A percentile compares a stretch with the other conserved stretches of the same genome.
Conservation (phyloP, 768 basidiomycete species). For the Russula griseocarnosa region DNA sequence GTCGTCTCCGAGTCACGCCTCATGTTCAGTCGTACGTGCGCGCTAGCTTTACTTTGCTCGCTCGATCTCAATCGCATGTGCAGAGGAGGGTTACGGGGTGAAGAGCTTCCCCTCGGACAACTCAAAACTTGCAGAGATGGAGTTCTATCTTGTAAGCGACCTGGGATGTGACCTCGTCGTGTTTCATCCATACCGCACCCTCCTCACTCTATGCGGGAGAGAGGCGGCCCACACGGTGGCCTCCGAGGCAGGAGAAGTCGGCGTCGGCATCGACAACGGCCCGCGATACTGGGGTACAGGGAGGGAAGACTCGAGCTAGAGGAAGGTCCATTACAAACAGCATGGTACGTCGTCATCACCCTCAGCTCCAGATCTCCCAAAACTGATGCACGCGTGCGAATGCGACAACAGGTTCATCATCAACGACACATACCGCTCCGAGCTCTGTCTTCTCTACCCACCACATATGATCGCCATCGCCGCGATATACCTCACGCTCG, state of each 20-base stretch:
- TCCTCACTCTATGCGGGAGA: constrained; percentile 70
- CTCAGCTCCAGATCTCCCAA: not conserved
- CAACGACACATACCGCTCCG: constrained; percentile 93
- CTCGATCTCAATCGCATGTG: constrained; percentile 6
- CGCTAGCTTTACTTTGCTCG: not conserved
- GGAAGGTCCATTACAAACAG: constrained; percentile 77
- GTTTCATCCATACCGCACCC: constrained; percentile 92
- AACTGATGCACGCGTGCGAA: not conserved
- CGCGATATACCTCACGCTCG: constrained; percentile 83
- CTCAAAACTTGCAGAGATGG: constrained; percentile 95
- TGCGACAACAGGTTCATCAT: constrained; percentile 72
- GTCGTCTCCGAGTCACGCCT: constrained; percentile 78
- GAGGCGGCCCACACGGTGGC: constrained; percentile 43
- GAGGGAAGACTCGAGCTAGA: constrained; percentile 74
- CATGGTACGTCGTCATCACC: constrained; percentile 60
- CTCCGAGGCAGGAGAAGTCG: constrained; percentile 55
- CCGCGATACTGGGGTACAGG: constrained; percentile 76
- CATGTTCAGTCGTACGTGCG: constrained; percentile 63
- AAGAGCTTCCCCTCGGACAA: constrained; percentile 85
- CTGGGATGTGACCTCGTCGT: constrained; percentile 90
- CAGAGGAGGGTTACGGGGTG: constrained; percentile 64
- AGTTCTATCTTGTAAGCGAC: constrained; percentile 96
- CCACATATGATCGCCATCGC: constrained; percentile 93
- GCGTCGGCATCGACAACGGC: constrained; percentile 52
- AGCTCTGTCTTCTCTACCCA: constrained; percentile 89